Conservation (phyloP, 2,329 filamentous ascomycete species). For the Fusarium praegraminearum region DNA sequence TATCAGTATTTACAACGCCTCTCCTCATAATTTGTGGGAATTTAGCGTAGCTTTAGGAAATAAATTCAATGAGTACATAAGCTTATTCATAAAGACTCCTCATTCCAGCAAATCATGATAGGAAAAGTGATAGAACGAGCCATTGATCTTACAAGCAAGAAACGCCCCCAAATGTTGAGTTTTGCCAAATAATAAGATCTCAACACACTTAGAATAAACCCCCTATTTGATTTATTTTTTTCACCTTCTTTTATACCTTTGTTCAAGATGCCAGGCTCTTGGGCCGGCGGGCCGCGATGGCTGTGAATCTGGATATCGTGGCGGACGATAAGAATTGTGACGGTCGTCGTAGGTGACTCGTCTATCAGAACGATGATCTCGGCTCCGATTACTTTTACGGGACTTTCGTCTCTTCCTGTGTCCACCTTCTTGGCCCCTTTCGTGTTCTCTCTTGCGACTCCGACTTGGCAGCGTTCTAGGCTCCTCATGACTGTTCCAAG, state of each 20-base stretch:
- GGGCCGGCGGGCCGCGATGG: not conserved
- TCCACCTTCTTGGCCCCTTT: too few relatives aligned
- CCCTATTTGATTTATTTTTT: rapidly evolving
- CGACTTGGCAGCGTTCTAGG: not conserved
- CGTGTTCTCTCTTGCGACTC: not conserved
- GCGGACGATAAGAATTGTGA: rapidly evolving
- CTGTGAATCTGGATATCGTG: not conserved
- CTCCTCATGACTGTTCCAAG: too few relatives aligned
- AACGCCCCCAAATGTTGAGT: not conserved
- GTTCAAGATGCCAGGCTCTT: not conserved
- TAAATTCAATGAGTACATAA: not conserved
- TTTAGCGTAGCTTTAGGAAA: not conserved
- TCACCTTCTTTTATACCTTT: not conserved
- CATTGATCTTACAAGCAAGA: not conserved
- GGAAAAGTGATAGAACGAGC: not conserved
- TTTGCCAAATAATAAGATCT: not conserved
- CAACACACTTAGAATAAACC: too few relatives aligned
- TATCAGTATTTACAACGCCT: not conserved
- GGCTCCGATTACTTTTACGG: not conserved
- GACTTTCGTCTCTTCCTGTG: not conserved
- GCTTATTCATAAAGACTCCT: not conserved
- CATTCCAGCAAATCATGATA: not conserved
- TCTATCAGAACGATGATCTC: not conserved
- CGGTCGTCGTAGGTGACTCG: not conserved
- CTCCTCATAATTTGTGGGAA: not conserved